Evolutionary conservation across 495 filamentous ascomycete genomes (phyloP), one percentile per base, ranked within the genome.

Genomic region (Penicillium roqueforti): DNA sequence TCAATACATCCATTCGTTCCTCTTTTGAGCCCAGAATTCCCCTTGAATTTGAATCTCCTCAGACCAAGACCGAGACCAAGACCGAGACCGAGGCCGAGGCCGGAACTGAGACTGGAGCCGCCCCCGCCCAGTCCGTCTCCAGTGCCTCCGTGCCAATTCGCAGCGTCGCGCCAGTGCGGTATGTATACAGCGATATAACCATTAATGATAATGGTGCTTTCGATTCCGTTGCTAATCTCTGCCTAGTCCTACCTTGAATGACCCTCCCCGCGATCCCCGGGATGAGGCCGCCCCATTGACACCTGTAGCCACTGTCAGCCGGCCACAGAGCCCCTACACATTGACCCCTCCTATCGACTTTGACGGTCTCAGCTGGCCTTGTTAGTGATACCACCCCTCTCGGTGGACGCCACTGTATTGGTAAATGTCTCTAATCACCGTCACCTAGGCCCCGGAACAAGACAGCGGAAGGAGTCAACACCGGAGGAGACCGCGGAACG

Each of bases 381-480:
- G 83, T 86, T 69, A 76, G 82, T 79, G 39, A 45, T 52, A 10
- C 40, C 8, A 10, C 18, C 18, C 23, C 25, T 28, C n/a, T n/a
- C 13, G 2, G 9, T 31, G 31, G 7, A 19, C n/a, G 6, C 0
- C 10, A 18, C 8, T 23, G 16, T 23, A 7, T 14, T 22, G 8
- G 29, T 9, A 16, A 5, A 7, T 43, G 0, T 23, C 4, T 38
- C 45, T 42, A 34, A 54, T 9, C 39, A 23, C 25, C n/a, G 13
- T 51, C 37, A 51, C 32, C 47, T 50, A 91, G 88, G 88, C 70
- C 74, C 78, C 19, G 92, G 92, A 47, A 95, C 92, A 0, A 82
- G 88, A 45, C 83, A 86, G 61, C 80, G 92, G 10, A 75, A 91
- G 23, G 91, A 96, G 60, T 88, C 91, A 16, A 85, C 81, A 18